Percentiles rank a stretch among this genome's conserved stretches.
phyloP scores from a whole-genome alignment of 2,329 filamentous ascomycete genomes.

The Sporothrix protearum region DNA sequence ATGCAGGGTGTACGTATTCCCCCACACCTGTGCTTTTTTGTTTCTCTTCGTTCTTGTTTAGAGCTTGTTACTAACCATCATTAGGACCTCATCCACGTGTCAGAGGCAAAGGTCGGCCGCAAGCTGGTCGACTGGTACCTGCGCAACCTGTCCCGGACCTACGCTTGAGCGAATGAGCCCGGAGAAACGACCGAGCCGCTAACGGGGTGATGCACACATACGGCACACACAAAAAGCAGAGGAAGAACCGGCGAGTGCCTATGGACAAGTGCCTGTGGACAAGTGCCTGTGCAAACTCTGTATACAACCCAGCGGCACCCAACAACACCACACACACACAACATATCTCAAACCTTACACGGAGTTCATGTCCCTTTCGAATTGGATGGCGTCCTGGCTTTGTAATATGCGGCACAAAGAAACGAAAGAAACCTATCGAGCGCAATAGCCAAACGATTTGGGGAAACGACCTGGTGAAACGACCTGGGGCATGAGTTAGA shows the following conservation, averaged over 20 bases:
- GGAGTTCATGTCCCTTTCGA: conserved; percentile 10
- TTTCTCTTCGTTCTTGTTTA: neutral
- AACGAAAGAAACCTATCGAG: neutral
- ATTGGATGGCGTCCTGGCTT: conserved; percentile 17
- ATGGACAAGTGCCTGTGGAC: conserved; percentile 8
- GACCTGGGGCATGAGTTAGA: conserved; percentile 10
- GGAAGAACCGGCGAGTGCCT: neutral
- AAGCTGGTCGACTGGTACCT: conserved; percentile 99
- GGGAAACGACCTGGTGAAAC: neutral
- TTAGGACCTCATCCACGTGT: conserved; percentile 95
- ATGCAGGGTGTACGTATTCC: conserved; percentile 76
- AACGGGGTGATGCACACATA: neutral
- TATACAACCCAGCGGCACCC: neutral
- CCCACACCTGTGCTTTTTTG: neutral
- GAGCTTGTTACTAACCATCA: neutral
- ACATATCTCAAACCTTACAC: neutral
- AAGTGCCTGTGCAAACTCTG: conserved; percentile 9
- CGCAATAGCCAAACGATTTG: neutral
- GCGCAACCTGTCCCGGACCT: conserved; percentile 91
- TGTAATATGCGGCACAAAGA: conserved; percentile 13
- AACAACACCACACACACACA: neutral
- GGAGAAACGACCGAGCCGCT: conserved; percentile 1
- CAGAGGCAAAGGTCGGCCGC: conserved; percentile 95
- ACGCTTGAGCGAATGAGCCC: conserved; percentile 54
- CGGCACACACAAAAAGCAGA: neutral